Evolutionary conservation across 2,329 filamentous ascomycete species (phyloP), one percentile per base, ranked within the genome.

Genomic region (Ophiostoma piceae): DNA sequence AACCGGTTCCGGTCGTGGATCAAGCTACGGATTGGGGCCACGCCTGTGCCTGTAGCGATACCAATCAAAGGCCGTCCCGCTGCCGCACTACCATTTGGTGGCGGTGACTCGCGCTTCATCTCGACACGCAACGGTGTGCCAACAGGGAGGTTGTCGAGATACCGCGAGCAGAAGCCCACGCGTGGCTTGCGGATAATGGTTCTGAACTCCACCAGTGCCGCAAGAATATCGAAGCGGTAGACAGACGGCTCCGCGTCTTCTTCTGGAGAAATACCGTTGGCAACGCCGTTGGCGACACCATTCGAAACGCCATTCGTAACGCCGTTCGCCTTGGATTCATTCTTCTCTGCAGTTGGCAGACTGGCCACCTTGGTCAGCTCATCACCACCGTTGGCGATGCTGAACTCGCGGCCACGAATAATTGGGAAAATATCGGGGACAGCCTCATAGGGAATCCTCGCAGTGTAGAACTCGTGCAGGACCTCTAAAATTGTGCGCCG

Each of bases 401-500:
- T 97, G 77, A 97, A 99, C 75, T 96, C 91, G 6, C 95, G 86
- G n/a, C 89, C 90, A n/a, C 92, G 88, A 66, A 98, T 89, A 3
- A 89, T 76, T 0, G 95, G 95, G 69, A 99, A 89, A 19, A 94
- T 83, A 69, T 89, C 87, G 11, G 91, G 84, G 1, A 90, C 84
- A 67, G 89, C 87, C 69, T 90, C 82, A 79, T 89, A 91, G 0
- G 95, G 94, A 1, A 99, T 87, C 72, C 89, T 89, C 69, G 98
- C 90, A 0, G 87, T 90, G 60, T 90, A 86, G 75, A 99, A 99
- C 75, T 99, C 95, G 70, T 94, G 89, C 37, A 99, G 84, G 3
- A 97, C 90, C 79, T 99, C 95, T 6, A 99, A 82, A 70, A 98
- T 97, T 71, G 91, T 96, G 43, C 95, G 89, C 43, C 93, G 89